Evolutionary conservation across 768 basidiomycete species (phyloP).

Genomic region (Gyrodon lividus): DNA sequence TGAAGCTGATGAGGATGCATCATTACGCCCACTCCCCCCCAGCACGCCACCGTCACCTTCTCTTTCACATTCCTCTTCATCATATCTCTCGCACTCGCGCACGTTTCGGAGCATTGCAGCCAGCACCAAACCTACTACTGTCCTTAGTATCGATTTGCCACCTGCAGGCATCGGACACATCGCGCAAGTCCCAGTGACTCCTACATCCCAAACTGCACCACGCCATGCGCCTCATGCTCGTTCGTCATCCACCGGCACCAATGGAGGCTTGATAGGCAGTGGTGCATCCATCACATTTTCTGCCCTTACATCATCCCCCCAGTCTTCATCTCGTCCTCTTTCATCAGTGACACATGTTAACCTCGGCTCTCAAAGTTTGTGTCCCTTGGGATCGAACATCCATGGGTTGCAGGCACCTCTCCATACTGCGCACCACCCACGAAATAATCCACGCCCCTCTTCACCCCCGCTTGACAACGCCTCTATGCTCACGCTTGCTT

Average conservation of each 20-base stretch:
- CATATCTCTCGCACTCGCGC: conserved; percentile 76
- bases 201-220: conserved; percentile 46
- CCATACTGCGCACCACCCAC: conserved; percentile 89
- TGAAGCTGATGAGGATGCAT: conserved; percentile 95
- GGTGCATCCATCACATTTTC: conserved; percentile 74
- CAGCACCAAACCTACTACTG: conserved; percentile 92
- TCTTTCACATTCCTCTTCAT: conserved; percentile 79
- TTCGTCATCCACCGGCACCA: conserved; percentile 56
- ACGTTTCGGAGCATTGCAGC: conserved; percentile 83
- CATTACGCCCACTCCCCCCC: conserved; percentile 85
- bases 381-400: conserved; percentile 26
- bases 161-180: conserved; percentile 88
- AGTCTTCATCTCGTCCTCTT: conserved; percentile 45
- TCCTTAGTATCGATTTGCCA: conserved; percentile 84
- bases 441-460: conserved; percentile 92
- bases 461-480: conserved; percentile 92
- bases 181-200: conserved; percentile 75
- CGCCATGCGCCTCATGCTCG: conserved; percentile 61
- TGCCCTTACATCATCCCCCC: conserved; percentile 53
- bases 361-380: conserved; percentile 28
- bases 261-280: conserved; percentile 42
- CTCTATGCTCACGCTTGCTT: conserved; percentile 88
- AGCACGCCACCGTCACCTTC: conserved; percentile 86
- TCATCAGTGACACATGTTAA: conserved; percentile 27
- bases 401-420: conserved; percentile 71